phyloP scores from a whole-genome alignment of 202 grass and related monocot species.

The Schoenoplectus triqueter region DNA sequence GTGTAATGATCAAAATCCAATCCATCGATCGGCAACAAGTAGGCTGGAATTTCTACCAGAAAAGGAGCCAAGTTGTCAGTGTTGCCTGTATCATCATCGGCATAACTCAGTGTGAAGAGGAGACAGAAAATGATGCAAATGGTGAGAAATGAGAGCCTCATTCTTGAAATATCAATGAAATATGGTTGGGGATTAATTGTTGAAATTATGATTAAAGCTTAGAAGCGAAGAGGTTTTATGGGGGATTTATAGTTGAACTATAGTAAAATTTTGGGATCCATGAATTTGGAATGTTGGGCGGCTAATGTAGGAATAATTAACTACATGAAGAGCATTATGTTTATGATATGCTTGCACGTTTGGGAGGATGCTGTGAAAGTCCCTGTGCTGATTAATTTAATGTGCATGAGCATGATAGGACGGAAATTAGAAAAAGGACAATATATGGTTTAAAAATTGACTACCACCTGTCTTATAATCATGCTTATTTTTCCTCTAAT shows the following conservation, averaged over 20 bases:
- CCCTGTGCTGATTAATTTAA: not conserved
- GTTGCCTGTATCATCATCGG: not conserved
- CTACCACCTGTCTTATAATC: conserved; percentile 19
- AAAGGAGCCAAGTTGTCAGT: not conserved
- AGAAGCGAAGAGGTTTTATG: conserved; percentile 1
- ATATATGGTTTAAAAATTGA: not conserved
- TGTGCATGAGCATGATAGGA: conserved; percentile 24
- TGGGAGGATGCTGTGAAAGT: not conserved
- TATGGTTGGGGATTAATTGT: not conserved
- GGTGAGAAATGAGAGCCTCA: not conserved
- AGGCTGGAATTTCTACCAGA: conserved; percentile 30
- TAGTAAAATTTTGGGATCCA: conserved; percentile 13
- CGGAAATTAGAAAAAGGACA: not conserved
- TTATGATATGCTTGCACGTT: conserved; percentile 30
- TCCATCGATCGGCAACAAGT: conserved; percentile 40
- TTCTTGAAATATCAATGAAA: conserved; percentile 1
- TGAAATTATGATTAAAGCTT: not conserved
- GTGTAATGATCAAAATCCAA: conserved; percentile 53
- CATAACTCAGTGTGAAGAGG: not conserved
- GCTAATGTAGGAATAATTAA: conserved; percentile 26
- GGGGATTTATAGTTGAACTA: conserved; percentile 3
- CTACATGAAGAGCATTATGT: conserved; percentile 27
- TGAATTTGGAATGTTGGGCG: conserved; percentile 29
- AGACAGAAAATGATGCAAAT: conserved; percentile 23
- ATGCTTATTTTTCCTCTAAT: too few relatives aligned